phyloP scores from a whole-genome alignment of 2,329 filamentous ascomycete species.

The Fusarium sp. region DNA sequence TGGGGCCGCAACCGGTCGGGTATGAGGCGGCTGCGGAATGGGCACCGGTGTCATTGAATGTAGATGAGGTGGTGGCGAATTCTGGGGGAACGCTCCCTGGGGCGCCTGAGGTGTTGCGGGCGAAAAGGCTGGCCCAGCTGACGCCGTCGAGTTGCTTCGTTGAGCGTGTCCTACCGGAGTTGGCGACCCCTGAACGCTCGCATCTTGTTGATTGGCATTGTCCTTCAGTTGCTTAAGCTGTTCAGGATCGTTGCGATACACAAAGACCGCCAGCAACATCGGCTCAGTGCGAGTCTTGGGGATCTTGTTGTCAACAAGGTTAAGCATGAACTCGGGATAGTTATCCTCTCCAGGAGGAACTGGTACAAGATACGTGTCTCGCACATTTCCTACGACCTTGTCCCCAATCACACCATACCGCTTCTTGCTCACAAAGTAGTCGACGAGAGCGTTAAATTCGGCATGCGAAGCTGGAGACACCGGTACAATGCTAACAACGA shows the following conservation, averaged over 20 bases:
- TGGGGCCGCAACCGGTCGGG: constrained; percentile 21
- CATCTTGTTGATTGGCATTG: constrained; percentile 20
- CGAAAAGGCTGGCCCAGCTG: constrained; percentile 60
- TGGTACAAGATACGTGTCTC: constrained; percentile 91
- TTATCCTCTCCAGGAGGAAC: constrained; percentile 74
- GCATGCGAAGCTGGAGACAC: constrained; percentile 66
- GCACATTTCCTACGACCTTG: constrained; percentile 75
- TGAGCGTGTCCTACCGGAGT: constrained; percentile 49
- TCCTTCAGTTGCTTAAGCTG: constrained; percentile 46
- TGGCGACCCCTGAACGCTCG: constrained; percentile 44
- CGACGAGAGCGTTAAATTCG: constrained; percentile 78
- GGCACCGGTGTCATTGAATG: constrained; percentile 50
- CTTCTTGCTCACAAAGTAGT: constrained; percentile 83
- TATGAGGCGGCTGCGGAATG: constrained; percentile 48
- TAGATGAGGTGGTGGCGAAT: constrained; percentile 44
- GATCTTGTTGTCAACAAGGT: constrained; percentile 84
- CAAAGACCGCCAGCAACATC: constrained; percentile 82
- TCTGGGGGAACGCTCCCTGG: constrained; percentile 48
- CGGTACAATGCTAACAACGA: constrained; percentile 76
- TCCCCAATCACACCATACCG: constrained; percentile 89
- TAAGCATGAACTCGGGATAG: constrained; percentile 85
- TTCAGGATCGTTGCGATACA: constrained; percentile 71
- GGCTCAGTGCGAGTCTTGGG: constrained; percentile 75
- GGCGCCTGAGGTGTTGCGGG: constrained; percentile 56
- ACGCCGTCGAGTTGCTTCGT: constrained; percentile 56